Evolutionary conservation across 2,329 filamentous ascomycete genomes (phyloP), one percentile per base, ranked within the genome.

Genomic region (Neopestalotiopsis sp.): DNA sequence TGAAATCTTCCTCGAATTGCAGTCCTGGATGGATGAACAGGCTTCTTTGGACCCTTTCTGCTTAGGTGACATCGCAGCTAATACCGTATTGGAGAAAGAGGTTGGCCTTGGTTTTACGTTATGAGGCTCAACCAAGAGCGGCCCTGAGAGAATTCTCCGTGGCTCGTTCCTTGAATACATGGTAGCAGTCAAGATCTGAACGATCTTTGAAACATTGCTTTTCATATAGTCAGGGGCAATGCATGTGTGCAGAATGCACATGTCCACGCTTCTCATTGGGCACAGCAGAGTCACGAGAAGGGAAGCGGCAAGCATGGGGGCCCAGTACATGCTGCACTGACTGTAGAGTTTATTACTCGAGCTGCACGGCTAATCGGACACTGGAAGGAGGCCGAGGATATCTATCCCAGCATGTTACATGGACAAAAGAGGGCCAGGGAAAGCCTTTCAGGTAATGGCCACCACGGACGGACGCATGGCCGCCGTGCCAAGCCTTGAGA

Each of bases 1-100:
- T 20, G 34, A 67, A 24, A 60, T 59, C 24, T 42, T 67, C 65
- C 65, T 67, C 65, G 65, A 67, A 67, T 67, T 17, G 38, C 56
- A 30, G 13, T 34, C n/a, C 13, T 42, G n/a, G 59, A 60, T 32
- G 17, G 49, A n/a, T 6, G 9, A 30, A n/a, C 20, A 59, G 10
- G 20, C n/a, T 10, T 59, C 20, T 14, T n/a, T 24, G 20, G 10
- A n/a, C 6, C 38, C 32, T n/a, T 58, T 14, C 42, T 5, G 34
- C 6, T 60, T 7, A 38, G 17, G 42, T 49, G 14, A 52, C 30
- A 67, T 57, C 32, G 56, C 65, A 67, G 34, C 24, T 49, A 13
- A 9, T 14, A 7, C 12, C 3, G n/a, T 30, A 13, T 12, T 32
- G 28, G 42, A 56, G 32, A 14, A n/a, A 28, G 20, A 34, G 9